phyloP scores from a whole-genome alignment of 306 rosid species.

The Elaeagnus macrophylla region DNA sequence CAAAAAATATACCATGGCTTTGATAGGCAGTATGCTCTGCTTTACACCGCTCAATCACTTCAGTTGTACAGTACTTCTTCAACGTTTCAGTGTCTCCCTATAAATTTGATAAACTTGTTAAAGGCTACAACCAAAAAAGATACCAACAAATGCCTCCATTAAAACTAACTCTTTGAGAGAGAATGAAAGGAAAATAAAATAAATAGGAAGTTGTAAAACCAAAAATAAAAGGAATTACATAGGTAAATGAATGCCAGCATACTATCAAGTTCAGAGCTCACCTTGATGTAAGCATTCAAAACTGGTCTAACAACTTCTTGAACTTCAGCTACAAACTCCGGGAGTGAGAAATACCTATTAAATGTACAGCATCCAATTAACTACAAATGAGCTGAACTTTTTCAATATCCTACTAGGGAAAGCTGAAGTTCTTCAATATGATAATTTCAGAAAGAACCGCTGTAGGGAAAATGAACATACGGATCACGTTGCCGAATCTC shows the following conservation, averaged over 20 bases:
- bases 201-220: background rate
- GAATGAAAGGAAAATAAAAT: background rate
- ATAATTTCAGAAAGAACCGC: conserved; percentile 11
- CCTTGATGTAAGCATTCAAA: conserved; percentile 77
- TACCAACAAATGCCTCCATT: conserved; percentile 10
- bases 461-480: conserved; percentile 37
- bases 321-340: conserved; percentile 73
- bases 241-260: conserved; percentile 6
- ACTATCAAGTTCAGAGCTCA: conserved; percentile 20
- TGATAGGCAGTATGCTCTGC: conserved; percentile 69
- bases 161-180: conserved; percentile 1
- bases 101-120: conserved; percentile 11
- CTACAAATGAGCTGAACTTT: background rate
- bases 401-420: background rate
- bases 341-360: conserved; percentile 62
- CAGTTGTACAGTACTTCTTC: conserved; percentile 66
- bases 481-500: conserved; percentile 85
- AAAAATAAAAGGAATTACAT: background rate
- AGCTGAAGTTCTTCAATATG: conserved; percentile 10
- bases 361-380: conserved; percentile 15
- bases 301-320: conserved; percentile 88
- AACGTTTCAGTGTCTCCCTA: conserved; percentile 75
- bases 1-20: conserved; percentile 69
- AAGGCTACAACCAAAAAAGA: conserved; percentile 21
- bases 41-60: conserved; percentile 82